Conservation (phyloP, 345 rosid species). For the Brassica incana region DNA sequence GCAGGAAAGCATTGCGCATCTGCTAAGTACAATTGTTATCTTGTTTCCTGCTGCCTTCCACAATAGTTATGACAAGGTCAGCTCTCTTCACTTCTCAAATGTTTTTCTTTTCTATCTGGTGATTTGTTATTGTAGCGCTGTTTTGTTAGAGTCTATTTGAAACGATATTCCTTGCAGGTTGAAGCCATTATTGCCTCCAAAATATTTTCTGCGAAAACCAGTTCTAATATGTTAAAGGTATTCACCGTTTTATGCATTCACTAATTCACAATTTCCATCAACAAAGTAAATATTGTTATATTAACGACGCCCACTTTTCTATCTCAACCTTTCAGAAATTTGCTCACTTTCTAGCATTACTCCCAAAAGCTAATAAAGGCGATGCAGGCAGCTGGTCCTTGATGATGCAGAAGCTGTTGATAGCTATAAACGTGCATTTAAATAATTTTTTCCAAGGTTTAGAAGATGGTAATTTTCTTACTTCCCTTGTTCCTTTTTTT, state of each 20-base stretch:
- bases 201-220: constrained; percentile 59
- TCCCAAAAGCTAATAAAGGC: constrained; percentile 80
- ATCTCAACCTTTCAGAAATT: constrained; percentile 58
- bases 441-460: constrained; percentile 72
- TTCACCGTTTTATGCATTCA: background rate
- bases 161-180: constrained; percentile 47
- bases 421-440: constrained; percentile 56
- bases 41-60: constrained; percentile 66
- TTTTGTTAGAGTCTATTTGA: constrained; percentile 1
- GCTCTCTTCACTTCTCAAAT: constrained; percentile 27
- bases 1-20: constrained; percentile 66
- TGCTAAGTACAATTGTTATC: constrained; percentile 51
- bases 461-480: constrained; percentile 66
- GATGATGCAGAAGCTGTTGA: constrained; percentile 69
- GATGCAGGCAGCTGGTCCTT: constrained; percentile 75
- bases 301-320: background rate
- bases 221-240: constrained; percentile 66
- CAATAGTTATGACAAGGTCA: constrained; percentile 64
- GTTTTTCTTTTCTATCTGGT: background rate
- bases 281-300: constrained; percentile 14
- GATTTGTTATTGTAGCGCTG: background rate
- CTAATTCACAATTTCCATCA: background rate
- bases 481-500: background rate
- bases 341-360: constrained; percentile 72
- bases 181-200: constrained; percentile 68